A percentile compares a stretch with the other conserved stretches of the same genome.
These are phyloP conservation scores for Clarireedia hainanense DNA, from an alignment of 2,329 filamentous ascomycete genomes.

Conservation along the genomic window DNA sequence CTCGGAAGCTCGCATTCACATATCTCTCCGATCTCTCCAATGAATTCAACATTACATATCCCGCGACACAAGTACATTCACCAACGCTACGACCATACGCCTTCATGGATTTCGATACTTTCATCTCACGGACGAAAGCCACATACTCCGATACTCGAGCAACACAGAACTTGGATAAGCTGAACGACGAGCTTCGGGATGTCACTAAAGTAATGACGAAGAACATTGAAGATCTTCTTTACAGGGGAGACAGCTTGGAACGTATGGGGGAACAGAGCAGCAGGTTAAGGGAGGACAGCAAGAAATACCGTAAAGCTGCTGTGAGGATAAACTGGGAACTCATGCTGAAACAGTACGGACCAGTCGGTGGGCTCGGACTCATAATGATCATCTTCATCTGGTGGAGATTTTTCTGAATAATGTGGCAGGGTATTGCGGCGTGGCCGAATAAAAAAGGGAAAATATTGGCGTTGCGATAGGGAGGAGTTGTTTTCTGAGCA, in stretches of 20 bases:
- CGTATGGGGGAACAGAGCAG: slow-evolving; percentile 94
- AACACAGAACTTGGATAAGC: slow-evolving; percentile 83
- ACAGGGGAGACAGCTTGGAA: slow-evolving; percentile 88
- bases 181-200: slow-evolving; percentile 95
- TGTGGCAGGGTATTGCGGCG: neutral
- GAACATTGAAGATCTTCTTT: slow-evolving; percentile 97
- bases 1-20: slow-evolving; percentile 95
- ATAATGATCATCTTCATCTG: slow-evolving; percentile 82
- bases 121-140: slow-evolving; percentile 86
- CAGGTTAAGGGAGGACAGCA: slow-evolving; percentile 81
- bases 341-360: slow-evolving; percentile 92
- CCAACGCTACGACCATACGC: slow-evolving; percentile 81
- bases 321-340: slow-evolving; percentile 98
- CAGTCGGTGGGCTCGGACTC: slow-evolving; percentile 72
- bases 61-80: slow-evolving; percentile 61
- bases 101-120: slow-evolving; percentile 97
- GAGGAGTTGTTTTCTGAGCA: neutral
- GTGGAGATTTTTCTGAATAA: slow-evolving; percentile 77
- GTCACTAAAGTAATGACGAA: slow-evolving; percentile 99
- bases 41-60: slow-evolving; percentile 87
- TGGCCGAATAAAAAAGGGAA: neutral
- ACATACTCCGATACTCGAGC: slow-evolving; percentile 91
- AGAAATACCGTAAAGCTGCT: slow-evolving; percentile 87
- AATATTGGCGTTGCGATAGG: slow-evolving; percentile 2
- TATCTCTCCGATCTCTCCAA: slow-evolving; percentile 88